These are phyloP conservation scores for Lentinula lateritia DNA, from an alignment of 768 basidiomycete species.

Conservation along the genomic window DNA sequence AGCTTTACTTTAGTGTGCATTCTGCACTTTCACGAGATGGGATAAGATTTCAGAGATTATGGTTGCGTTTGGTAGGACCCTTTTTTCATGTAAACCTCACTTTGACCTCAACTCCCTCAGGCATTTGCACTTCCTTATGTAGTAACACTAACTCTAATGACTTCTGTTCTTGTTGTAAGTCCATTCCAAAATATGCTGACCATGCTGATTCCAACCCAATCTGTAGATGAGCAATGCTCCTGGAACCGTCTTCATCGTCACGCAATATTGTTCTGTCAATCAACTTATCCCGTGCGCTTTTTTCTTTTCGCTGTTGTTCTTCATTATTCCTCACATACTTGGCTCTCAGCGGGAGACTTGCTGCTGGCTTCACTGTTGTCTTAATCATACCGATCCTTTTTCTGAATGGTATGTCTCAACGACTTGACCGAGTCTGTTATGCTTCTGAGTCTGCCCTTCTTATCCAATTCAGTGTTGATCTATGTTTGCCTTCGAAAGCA, in stretches of 20 bases:
- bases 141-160: not conserved
- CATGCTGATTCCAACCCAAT: not conserved
- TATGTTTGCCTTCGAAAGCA: constrained; percentile 1
- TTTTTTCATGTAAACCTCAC: not conserved
- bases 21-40: not conserved
- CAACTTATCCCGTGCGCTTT: not conserved
- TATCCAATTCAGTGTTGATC: not conserved
- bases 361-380: not conserved
- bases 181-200: not conserved
- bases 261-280: not conserved
- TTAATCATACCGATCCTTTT: not conserved
- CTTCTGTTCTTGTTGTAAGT: not conserved
- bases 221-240: not conserved
- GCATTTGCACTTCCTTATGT: not conserved
- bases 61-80: not conserved
- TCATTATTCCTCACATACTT: not conserved
- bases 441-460: not conserved
- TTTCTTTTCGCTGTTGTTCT: not conserved
- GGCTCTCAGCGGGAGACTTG: not conserved
- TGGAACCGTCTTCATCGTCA: not conserved
- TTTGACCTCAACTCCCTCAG: not conserved
- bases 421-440: not conserved
- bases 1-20: constrained; percentile 1
- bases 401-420: not conserved
- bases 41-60: not conserved